A percentile compares a stretch with the other conserved stretches of the same genome.
These are phyloP conservation scores for Cyberlindnera petersonii DNA, from an alignment of 805 yeast genomes.

Conservation along the genomic window DNA sequence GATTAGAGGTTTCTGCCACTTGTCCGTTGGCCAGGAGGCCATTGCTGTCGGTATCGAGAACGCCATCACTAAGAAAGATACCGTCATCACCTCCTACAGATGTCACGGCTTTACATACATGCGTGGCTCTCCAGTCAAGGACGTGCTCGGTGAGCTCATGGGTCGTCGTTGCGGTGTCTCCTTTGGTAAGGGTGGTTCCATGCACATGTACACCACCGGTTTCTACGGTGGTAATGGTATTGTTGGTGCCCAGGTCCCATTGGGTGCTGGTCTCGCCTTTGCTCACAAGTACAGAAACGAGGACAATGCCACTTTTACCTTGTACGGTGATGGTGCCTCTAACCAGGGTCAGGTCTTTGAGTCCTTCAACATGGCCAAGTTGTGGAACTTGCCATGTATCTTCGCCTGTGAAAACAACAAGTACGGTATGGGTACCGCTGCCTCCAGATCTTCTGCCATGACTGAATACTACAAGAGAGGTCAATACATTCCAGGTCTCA, in stretches of 20 bases:
- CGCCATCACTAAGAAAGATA: constrained; percentile 81
- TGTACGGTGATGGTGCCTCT: constrained; percentile 99
- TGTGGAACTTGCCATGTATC: constrained; percentile 93
- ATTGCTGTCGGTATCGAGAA: constrained; percentile 97
- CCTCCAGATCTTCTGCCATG: constrained; percentile 93
- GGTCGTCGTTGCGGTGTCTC: constrained; percentile 95
- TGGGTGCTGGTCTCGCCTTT: constrained; percentile 97
- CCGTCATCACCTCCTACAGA: constrained; percentile 94
- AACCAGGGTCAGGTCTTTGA: constrained; percentile 99
- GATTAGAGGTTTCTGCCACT: constrained; percentile 98
- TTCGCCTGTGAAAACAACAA: constrained; percentile 98
- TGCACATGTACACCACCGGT: constrained; percentile 96
- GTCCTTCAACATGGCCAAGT: constrained; percentile 97
- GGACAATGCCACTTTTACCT: constrained; percentile 73
- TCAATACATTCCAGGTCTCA: constrained; percentile 97
- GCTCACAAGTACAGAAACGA: constrained; percentile 93
- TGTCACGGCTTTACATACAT: constrained; percentile 98
- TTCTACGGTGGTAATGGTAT: constrained; percentile 99
- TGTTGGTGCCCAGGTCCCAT: constrained; percentile 98
- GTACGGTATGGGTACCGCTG: constrained; percentile 99
- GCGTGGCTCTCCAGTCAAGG: constrained; percentile 92
- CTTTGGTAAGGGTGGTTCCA: constrained; percentile 98
- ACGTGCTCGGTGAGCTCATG: constrained; percentile 92
- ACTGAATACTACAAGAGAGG: constrained; percentile 98
- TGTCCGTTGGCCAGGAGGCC: constrained; percentile 98